Evolutionary conservation across 2,329 filamentous ascomycete genomes (phyloP), one percentile per base, ranked within the genome.

Genomic region (Gyromitra esculenta): DNA sequence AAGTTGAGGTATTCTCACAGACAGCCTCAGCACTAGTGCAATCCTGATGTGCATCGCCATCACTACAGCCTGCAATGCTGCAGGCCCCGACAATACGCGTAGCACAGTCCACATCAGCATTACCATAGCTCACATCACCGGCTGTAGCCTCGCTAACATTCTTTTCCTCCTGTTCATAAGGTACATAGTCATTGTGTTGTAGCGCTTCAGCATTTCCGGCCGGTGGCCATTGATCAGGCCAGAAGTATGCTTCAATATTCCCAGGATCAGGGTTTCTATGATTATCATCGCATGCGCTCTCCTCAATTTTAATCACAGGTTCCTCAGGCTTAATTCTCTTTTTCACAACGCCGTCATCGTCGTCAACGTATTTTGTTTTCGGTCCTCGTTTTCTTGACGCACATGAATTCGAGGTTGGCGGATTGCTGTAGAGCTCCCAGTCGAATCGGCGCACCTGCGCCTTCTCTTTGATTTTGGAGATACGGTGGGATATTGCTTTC

Each of bases 401-500:
- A 3, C 18, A 43, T 18, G 57, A 43, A n/a, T 31, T 31, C 25
- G 25, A 31, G 25, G 57, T 64, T 50, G 57, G 18, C 21, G 66
- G 50, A 41, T 65, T 73, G 15, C 31, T 57, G 18, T 77, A 62
- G 48, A 35, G 35, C 31, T 77, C 76, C 73, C 73, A 76, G 35
- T 74, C 50, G 0, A 48, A 15, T 15, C 57, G 59, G 45, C 72
- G 75, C 13, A 62, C 70, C 52, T 75, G 65, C 8, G 77, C 78
- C 63, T 79, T 79, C 52, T 77, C 78, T 68, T 80, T 81, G 13
- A 81, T 77, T 66, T 81, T 81, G 1, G 80, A 66, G 43, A 81
- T 80, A 35, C 80, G 74, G 64, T 81, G 80, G 43, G 79, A 78
- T 45, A 81, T 78, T 5, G 80, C 80, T 72, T 81, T 81, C 25